Evolutionary conservation across 1,139 yeast genomes (phyloP).

Genomic region (Kurtzmaniella natalensis): DNA sequence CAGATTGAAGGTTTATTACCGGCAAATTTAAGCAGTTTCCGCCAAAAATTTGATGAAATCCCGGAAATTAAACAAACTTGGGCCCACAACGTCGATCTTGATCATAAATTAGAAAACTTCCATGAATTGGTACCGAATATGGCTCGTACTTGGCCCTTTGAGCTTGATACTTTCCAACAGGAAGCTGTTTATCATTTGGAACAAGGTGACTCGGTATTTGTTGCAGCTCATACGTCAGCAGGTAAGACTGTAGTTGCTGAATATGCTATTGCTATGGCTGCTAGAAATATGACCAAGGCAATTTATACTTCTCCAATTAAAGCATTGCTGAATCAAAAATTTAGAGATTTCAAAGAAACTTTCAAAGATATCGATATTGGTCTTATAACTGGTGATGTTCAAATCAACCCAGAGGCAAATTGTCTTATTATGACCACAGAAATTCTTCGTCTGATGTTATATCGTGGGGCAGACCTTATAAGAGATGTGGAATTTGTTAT

Average conservation of each 20-base stretch:
- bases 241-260: slow-evolving; percentile 94
- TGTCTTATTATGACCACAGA: slow-evolving; percentile 98
- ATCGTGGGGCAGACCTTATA: slow-evolving; percentile 92
- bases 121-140: slow-evolving; percentile 85
- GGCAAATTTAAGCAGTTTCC: slow-evolving; percentile 39
- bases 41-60: slow-evolving; percentile 21
- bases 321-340: slow-evolving; percentile 89
- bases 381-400: slow-evolving; percentile 95
- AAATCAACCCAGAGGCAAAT: slow-evolving; percentile 94
- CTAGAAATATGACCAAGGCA: slow-evolving; percentile 84
- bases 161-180: slow-evolving; percentile 90
- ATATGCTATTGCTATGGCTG: slow-evolving; percentile 91
- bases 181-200: slow-evolving; percentile 96
- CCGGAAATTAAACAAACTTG: slow-evolving; percentile 55
- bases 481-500: slow-evolving; percentile 97
- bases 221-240: slow-evolving; percentile 96
- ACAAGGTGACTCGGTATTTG: slow-evolving; percentile 95
- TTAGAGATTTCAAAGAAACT: slow-evolving; percentile 81
- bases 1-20: slow-evolving; percentile 82
- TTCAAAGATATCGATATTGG: slow-evolving; percentile 87
- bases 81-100: slow-evolving; percentile 94
- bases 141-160: slow-evolving; percentile 92
- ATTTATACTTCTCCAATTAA: slow-evolving; percentile 93
- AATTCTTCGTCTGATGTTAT: slow-evolving; percentile 89
- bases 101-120: slow-evolving; percentile 80